Evolutionary conservation across 2,329 filamentous ascomycete species (phyloP).

Genomic region (Fusarium kyushuense): DNA sequence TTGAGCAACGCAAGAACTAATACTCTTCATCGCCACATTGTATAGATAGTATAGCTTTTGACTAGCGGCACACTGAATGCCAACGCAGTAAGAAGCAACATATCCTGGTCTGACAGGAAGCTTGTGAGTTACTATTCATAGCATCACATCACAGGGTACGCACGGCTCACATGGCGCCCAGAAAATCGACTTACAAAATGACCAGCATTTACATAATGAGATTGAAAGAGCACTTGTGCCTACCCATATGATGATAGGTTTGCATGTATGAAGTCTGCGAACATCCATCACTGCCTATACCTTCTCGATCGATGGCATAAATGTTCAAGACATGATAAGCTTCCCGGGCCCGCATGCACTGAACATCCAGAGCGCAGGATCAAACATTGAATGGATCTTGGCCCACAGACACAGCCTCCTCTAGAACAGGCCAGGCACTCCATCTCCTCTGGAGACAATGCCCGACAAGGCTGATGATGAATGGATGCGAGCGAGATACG

Average conservation of each 20-base stretch:
- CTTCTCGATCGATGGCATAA: background rate
- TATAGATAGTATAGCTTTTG: background rate
- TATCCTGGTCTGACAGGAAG: slow-evolving; percentile 34
- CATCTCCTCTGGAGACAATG: background rate
- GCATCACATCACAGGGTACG: slow-evolving; percentile 15
- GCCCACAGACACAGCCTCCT: slow-evolving; percentile 31
- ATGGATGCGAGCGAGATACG: slow-evolving; percentile 15
- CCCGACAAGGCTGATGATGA: slow-evolving; percentile 22
- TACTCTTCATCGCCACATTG: too few relatives aligned
- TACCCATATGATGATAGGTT: background rate
- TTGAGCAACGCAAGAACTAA: background rate
- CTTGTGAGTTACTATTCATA: slow-evolving; percentile 38
- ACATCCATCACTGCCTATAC: too few relatives aligned
- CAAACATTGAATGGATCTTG: slow-evolving; percentile 12
- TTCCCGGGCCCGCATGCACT: background rate
- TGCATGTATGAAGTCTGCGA: background rate
- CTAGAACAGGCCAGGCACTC: slow-evolving; percentile 1
- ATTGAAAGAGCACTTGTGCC: background rate
- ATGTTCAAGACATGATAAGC: background rate
- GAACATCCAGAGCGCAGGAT: slow-evolving; percentile 13
- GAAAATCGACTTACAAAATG: slow-evolving; percentile 4
- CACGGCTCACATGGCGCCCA: slow-evolving; percentile 8
- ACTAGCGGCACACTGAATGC: slow-evolving; percentile 6
- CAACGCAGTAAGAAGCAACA: slow-evolving; percentile 14
- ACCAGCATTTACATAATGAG: background rate